Conservation (phyloP, 2,329 filamentous ascomycete genomes). For the Hirsutella thompsonii region DNA sequence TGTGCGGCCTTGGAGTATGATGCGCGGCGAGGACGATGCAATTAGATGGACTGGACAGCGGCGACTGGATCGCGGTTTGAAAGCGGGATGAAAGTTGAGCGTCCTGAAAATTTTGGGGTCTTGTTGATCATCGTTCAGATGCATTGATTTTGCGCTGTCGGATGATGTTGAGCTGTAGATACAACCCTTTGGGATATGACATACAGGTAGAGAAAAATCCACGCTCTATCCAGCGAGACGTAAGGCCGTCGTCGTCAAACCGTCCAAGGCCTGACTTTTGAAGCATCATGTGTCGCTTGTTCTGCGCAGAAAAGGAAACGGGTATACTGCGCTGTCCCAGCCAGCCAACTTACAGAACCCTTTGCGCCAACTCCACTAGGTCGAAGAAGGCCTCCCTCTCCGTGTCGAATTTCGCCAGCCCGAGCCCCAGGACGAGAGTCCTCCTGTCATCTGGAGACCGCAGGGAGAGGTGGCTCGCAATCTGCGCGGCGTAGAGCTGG, state of each 20-base stretch:
- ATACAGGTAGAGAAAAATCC: background rate
- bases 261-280: no score
- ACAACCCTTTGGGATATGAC: background rate
- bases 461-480: constrained; percentile 66
- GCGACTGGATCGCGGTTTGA: no score
- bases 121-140: no score
- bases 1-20: background rate
- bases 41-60: background rate
- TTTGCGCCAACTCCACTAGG: constrained; percentile 47
- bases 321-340: no score
- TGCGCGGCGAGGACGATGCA: background rate
- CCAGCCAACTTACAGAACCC: constrained; percentile 32
- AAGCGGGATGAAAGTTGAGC: no score
- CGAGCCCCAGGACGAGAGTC: constrained; percentile 49
- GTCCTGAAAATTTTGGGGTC: no score
- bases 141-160: no score
- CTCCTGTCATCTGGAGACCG: constrained; percentile 53
- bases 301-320: no score
- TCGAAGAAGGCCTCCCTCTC: constrained; percentile 50
- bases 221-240: background rate
- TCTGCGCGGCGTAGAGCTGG: constrained; percentile 79
- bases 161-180: background rate
- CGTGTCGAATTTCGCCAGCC: constrained; percentile 35
- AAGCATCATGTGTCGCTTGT: no score
- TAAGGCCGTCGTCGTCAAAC: background rate